phyloP scores from a whole-genome alignment of 345 rosid species.

The Erodium maritimum region DNA sequence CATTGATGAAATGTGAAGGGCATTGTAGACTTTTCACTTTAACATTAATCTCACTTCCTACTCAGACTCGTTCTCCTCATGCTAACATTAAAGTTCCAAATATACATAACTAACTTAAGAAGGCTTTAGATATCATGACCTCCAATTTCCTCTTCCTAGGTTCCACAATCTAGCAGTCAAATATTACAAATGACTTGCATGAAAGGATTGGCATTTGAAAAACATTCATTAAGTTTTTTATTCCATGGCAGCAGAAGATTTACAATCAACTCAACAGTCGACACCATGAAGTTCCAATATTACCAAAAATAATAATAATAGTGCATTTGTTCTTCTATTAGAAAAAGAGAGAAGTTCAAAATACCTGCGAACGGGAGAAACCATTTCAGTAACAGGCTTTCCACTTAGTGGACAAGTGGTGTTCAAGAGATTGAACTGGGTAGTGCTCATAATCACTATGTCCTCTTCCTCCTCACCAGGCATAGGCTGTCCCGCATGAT shows the following conservation, averaged over 20 bases:
- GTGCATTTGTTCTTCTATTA: background rate
- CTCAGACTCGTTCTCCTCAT: background rate
- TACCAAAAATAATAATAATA: no score
- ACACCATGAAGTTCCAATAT: no score
- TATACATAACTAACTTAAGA: no score
- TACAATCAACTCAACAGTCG: background rate
- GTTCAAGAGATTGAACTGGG: conserved; percentile 66
- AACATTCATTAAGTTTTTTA: no score
- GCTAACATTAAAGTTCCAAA: no score
- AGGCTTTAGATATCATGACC: background rate
- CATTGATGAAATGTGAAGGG: no score
- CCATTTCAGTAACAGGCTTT: conserved; percentile 57
- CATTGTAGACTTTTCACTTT: no score
- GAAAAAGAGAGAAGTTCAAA: conserved; percentile 1
- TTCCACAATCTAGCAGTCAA: no score
- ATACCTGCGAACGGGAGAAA: conserved; percentile 88
- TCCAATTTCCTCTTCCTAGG: background rate
- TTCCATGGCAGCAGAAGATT: background rate
- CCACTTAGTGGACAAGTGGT: conserved; percentile 67
- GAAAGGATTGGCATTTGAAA: no score
- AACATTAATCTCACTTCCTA: background rate
- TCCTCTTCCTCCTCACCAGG: conserved; percentile 95
- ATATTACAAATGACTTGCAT: no score
- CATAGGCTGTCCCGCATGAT: conserved; percentile 74
- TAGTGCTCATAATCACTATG: conserved; percentile 71